A percentile compares a stretch with the other conserved stretches of the same genome.
Evolutionary conservation across 2,329 filamentous ascomycete genomes (phyloP).

Genomic region (Mycosphaerella sp.): DNA sequence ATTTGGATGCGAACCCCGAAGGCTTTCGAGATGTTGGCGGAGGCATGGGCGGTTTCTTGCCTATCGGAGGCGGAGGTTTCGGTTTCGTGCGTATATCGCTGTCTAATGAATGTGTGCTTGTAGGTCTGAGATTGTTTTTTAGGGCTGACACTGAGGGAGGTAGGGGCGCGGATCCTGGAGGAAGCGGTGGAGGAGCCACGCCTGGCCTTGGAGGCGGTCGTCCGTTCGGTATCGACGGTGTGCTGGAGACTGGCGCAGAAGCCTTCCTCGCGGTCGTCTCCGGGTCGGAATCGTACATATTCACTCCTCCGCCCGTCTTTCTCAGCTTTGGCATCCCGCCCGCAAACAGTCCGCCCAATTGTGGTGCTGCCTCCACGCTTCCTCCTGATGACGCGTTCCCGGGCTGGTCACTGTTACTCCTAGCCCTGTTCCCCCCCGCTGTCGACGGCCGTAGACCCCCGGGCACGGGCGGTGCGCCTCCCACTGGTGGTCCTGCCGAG

Average conservation of each 20-base stretch:
- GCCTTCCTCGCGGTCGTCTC: constrained; percentile 47
- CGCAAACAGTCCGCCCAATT: constrained; percentile 80
- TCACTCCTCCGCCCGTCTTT: constrained; percentile 63
- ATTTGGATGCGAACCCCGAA: constrained; percentile 39
- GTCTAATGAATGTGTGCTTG: constrained; percentile 53
- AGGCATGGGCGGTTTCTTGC: constrained; percentile 63
- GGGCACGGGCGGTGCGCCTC: constrained; percentile 76
- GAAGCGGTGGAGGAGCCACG: constrained; percentile 44
- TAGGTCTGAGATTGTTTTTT: constrained; percentile 47
- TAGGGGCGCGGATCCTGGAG: constrained; percentile 45
- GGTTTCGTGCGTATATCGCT: constrained; percentile 48
- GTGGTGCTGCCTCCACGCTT: constrained; percentile 59
- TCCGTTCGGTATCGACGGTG: constrained; percentile 24
- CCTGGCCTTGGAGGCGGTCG: constrained; percentile 38
- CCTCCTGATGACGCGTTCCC: constrained; percentile 34
- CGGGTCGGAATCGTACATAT: constrained; percentile 64
- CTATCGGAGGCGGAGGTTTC: constrained; percentile 67
- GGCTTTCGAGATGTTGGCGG: constrained; percentile 53
- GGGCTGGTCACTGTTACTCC: constrained; percentile 76
- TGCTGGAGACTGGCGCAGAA: constrained; percentile 49
- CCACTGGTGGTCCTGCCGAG: constrained; percentile 53
- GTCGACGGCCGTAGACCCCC: constrained; percentile 66
- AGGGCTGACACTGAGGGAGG: constrained; percentile 43
- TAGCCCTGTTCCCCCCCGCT: constrained; percentile 53
- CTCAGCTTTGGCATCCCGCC: constrained; percentile 93